Conservation (phyloP, 345 rosid genomes). For the Hypericum androsaemum region DNA sequence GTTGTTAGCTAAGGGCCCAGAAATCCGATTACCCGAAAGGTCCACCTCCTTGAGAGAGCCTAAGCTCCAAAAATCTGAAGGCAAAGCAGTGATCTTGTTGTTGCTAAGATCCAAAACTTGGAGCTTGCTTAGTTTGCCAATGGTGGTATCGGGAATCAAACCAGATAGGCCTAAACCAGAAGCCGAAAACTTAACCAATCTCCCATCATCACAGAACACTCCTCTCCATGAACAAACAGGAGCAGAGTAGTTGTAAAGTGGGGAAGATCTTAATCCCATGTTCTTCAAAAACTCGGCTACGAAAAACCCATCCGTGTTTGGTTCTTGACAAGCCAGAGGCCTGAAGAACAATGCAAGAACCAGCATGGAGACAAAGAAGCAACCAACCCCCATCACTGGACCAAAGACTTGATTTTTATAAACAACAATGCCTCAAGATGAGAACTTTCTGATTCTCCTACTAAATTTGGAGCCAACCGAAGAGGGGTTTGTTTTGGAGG, state of each 20-base stretch:
- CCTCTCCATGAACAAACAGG: slow-evolving; percentile 68
- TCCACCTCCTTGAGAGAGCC: slow-evolving; percentile 53
- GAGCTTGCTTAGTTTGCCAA: slow-evolving; percentile 80
- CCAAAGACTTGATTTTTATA: slow-evolving; percentile 9
- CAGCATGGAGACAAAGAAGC: slow-evolving; percentile 34
- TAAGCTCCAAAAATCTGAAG: slow-evolving; percentile 88
- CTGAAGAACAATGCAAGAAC: slow-evolving; percentile 49
- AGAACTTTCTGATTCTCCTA: no score
- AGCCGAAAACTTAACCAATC: slow-evolving; percentile 37
- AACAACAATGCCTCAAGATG: slow-evolving; percentile 3
- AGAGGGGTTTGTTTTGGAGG: no score
- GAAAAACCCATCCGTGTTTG: slow-evolving; percentile 78
- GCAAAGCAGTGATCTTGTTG: slow-evolving; percentile 69
- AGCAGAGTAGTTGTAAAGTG: slow-evolving; percentile 38
- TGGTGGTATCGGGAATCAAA: slow-evolving; percentile 64
- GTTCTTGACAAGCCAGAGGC: slow-evolving; percentile 49
- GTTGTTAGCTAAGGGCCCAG: slow-evolving; percentile 65
- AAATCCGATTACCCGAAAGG: slow-evolving; percentile 62
- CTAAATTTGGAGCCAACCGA: no score
- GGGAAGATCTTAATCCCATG: slow-evolving; percentile 39
- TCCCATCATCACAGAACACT: slow-evolving; percentile 46
- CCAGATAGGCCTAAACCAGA: slow-evolving; percentile 65
- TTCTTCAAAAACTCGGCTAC: slow-evolving; percentile 59
- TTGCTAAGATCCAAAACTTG: slow-evolving; percentile 69
- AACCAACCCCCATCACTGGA: slow-evolving; percentile 47